Conservation (phyloP, 768 basidiomycete species). For the Russula compacta region DNA sequence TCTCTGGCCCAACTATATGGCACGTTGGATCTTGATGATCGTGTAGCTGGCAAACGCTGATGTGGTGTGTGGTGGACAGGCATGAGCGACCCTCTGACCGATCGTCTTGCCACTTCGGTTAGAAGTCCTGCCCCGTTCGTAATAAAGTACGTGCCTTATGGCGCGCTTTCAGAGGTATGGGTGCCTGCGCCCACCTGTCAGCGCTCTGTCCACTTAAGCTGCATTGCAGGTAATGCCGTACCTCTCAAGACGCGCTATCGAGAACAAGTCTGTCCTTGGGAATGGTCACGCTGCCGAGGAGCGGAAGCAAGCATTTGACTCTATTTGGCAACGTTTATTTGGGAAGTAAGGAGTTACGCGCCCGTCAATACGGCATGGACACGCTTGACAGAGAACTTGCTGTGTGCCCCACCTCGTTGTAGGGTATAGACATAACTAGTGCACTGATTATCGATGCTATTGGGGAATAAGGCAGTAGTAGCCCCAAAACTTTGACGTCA, state of each 20-base stretch:
- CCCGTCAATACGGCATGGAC: neutral
- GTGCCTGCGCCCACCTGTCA: neutral
- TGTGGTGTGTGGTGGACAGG: constrained; percentile 34
- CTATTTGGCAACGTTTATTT: constrained; percentile 35
- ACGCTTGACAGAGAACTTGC: neutral
- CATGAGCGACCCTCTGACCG: constrained; percentile 78
- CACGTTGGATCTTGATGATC: constrained; percentile 27
- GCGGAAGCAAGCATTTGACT: constrained; percentile 42
- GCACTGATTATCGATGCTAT: neutral
- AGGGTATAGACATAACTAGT: neutral
- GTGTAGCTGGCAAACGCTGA: neutral
- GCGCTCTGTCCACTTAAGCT: constrained; percentile 14
- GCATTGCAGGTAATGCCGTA: constrained; percentile 74
- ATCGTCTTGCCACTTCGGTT: constrained; percentile 52
- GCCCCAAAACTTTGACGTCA: neutral
- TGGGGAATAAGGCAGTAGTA: neutral
- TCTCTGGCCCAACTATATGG: constrained; percentile 80
- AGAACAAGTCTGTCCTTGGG: constrained; percentile 86
- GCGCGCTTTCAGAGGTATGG: constrained; percentile 52
- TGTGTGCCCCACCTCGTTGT: neutral
- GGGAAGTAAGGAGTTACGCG: neutral
- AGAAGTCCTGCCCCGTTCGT: constrained; percentile 53
- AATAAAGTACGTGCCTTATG: constrained; percentile 80
- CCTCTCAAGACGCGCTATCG: constrained; percentile 76
- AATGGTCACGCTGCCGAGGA: constrained; percentile 59